Percentiles rank a stretch among this genome's conserved stretches.
Evolutionary conservation across 805 yeast species (phyloP).

Genomic region (Zygoascus flipseniorum): DNA sequence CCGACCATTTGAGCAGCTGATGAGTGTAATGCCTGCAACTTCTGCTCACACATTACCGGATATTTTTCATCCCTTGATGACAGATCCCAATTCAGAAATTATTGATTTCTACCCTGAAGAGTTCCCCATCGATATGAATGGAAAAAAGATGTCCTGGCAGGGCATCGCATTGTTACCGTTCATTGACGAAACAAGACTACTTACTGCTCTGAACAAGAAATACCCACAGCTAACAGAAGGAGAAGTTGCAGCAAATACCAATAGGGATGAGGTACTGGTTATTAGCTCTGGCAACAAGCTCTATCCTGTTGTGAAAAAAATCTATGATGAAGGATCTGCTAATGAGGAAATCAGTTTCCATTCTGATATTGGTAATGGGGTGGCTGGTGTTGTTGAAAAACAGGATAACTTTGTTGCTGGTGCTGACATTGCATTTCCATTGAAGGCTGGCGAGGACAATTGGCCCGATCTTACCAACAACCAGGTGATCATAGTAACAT

Average conservation of each 20-base stretch:
- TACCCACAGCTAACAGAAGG: conserved; percentile 55
- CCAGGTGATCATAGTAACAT: conserved; percentile 39
- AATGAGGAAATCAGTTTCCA: conserved; percentile 13
- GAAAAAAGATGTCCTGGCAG: conserved; percentile 91
- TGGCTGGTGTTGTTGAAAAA: conserved; percentile 26
- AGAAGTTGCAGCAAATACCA: conserved; percentile 63
- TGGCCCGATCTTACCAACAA: conserved; percentile 37
- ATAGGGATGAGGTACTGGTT: conserved; percentile 60
- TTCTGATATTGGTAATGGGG: conserved; percentile 23
- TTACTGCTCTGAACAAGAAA: conserved; percentile 55
- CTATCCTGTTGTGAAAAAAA: conserved; percentile 32
- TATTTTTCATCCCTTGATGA: conserved; percentile 75
- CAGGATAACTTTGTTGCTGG: conserved; percentile 33
- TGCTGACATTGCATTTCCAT: conserved; percentile 36
- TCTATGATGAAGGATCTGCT: conserved; percentile 28
- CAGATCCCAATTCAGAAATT: conserved; percentile 67
- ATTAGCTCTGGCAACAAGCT: conserved; percentile 56
- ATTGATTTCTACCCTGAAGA: conserved; percentile 87
- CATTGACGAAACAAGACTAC: conserved; percentile 71
- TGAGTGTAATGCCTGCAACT: conserved; percentile 93
- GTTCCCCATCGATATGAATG: conserved; percentile 89
- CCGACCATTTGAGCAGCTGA: conserved; percentile 83
- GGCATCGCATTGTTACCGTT: conserved; percentile 87
- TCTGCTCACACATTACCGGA: conserved; percentile 81
- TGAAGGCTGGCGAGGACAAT: conserved; percentile 33